phyloP scores from a whole-genome alignment of 192 early-diverging fungal genomes.

The Spinellus fusiger region DNA sequence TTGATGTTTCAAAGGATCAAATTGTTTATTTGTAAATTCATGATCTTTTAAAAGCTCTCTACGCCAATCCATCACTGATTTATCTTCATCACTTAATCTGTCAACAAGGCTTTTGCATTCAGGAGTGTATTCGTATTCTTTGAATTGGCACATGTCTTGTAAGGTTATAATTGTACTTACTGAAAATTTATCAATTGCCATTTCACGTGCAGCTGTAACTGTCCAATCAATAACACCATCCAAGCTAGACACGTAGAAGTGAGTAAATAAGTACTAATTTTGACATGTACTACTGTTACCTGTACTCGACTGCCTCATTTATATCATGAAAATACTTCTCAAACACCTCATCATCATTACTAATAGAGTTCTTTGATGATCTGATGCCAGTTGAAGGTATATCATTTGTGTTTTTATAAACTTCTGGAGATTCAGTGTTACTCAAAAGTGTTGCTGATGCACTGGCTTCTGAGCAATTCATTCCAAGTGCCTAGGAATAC shows the following conservation, averaged over 20 bases:
- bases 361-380: background rate
- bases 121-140: conserved; percentile 8
- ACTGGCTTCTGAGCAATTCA: conserved; percentile 10
- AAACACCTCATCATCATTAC: conserved; percentile 7
- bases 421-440: conserved; percentile 8
- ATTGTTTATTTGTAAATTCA: conserved; percentile 5
- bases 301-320: conserved; percentile 6
- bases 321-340: conserved; percentile 7
- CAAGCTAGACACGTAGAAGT: conserved; percentile 11
- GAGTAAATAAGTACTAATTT: conserved; percentile 10
- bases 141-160: conserved; percentile 18
- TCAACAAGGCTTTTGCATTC: conserved; percentile 7
- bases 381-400: background rate
- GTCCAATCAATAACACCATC: conserved; percentile 13
- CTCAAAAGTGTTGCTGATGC: conserved; percentile 9
- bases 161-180: conserved; percentile 8
- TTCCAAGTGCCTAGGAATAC: conserved; percentile 15
- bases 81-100: conserved; percentile 5
- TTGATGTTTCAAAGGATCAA: conserved; percentile 13
- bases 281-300: conserved; percentile 11
- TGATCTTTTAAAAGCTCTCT: conserved; percentile 2
- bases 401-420: background rate
- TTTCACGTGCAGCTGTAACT: conserved; percentile 13
- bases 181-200: conserved; percentile 10
- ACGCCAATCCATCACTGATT: conserved; percentile 7